A percentile compares a stretch with the other conserved stretches of the same genome.
These are phyloP conservation scores for Aureobasidium sp. DNA, from an alignment of 2,329 filamentous ascomycete species.

Conservation along the genomic window DNA sequence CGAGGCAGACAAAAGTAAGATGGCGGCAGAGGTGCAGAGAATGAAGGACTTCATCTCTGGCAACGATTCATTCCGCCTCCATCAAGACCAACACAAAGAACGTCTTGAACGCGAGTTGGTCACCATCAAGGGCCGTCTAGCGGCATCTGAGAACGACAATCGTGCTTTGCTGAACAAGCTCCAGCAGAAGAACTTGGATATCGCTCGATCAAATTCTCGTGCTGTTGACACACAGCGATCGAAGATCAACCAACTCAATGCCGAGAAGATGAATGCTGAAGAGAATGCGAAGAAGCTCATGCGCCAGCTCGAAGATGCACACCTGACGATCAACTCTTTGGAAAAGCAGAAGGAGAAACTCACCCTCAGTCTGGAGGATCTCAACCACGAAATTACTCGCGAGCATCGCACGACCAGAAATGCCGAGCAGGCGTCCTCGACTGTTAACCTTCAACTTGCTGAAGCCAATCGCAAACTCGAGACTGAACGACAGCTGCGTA, in stretches of 20 bases:
- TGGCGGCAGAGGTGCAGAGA: constrained; percentile 74
- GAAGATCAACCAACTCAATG: constrained; percentile 67
- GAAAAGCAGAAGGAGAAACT: constrained; percentile 96
- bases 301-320: constrained; percentile 78
- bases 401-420: constrained; percentile 86
- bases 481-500: constrained; percentile 77
- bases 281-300: constrained; percentile 75
- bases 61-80: constrained; percentile 80
- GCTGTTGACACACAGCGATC: constrained; percentile 76
- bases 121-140: constrained; percentile 80
- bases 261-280: constrained; percentile 75
- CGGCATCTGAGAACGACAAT: constrained; percentile 94
- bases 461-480: constrained; percentile 87
- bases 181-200: constrained; percentile 94
- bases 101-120: constrained; percentile 84
- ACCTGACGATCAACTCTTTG: constrained; percentile 71
- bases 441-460: constrained; percentile 71
- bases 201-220: constrained; percentile 80
- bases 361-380: constrained; percentile 77
- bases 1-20: constrained; percentile 68
- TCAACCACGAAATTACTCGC: constrained; percentile 83
- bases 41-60: constrained; percentile 82
- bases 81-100: constrained; percentile 91
- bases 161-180: constrained; percentile 91
- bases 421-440: constrained; percentile 81